Percentiles rank a stretch among this genome's conserved stretches.
These are phyloP conservation scores for Barnettozyma sucrosica DNA, from an alignment of 805 yeast species.

Conservation along the genomic window DNA sequence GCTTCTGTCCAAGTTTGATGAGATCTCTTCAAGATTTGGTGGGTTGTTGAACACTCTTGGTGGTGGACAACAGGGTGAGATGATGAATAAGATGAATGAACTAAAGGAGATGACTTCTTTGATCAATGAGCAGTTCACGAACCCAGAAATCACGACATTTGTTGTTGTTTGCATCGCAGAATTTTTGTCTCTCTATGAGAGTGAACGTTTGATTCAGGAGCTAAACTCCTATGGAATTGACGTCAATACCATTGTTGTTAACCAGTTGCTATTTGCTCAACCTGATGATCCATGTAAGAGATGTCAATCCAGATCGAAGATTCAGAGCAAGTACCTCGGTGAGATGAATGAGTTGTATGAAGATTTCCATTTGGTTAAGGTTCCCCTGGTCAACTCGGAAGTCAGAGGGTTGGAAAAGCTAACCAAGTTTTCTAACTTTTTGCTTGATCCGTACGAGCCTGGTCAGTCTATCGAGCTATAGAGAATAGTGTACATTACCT, in stretches of 20 bases:
- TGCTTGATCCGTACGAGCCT: slow-evolving; percentile 73
- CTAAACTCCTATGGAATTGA: slow-evolving; percentile 92
- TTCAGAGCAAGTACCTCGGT: slow-evolving; percentile 92
- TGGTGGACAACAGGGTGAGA: slow-evolving; percentile 62
- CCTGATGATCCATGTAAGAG: slow-evolving; percentile 74
- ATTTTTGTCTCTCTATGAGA: slow-evolving; percentile 90
- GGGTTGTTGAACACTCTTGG: slow-evolving; percentile 80
- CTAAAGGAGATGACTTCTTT: slow-evolving; percentile 76
- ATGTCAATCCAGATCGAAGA: slow-evolving; percentile 87
- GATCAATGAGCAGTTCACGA: slow-evolving; percentile 90
- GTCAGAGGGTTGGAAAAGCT: slow-evolving; percentile 89
- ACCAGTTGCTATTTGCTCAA: slow-evolving; percentile 86
- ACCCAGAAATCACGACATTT: slow-evolving; percentile 92
- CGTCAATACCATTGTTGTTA: slow-evolving; percentile 92
- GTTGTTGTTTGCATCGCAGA: slow-evolving; percentile 98
- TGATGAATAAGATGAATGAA: slow-evolving; percentile 72
- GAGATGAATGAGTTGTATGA: slow-evolving; percentile 96
- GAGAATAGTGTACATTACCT: neutral
- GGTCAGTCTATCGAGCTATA: slow-evolving; percentile 27
- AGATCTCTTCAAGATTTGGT: slow-evolving; percentile 79
- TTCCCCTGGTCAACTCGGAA: slow-evolving; percentile 93
- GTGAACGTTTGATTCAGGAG: slow-evolving; percentile 97
- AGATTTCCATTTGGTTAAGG: slow-evolving; percentile 92
- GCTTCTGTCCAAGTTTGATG: slow-evolving; percentile 80
- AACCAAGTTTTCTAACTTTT: slow-evolving; percentile 74